Evolutionary conservation across 495 filamentous ascomycete species (phyloP).

Genomic region (Neurospora sp.): DNA sequence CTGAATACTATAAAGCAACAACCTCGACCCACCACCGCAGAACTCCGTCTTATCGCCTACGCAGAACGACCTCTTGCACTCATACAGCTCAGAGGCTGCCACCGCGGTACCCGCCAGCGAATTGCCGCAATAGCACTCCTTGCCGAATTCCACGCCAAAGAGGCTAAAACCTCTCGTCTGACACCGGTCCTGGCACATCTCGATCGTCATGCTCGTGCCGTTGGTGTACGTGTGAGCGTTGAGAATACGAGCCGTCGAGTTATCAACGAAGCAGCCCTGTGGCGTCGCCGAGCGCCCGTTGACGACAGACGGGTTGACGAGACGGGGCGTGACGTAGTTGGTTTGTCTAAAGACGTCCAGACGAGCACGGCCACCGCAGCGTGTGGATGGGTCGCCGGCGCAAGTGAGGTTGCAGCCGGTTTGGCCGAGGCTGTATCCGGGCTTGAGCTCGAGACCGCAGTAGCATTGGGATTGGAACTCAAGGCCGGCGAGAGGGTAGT

Average conservation of each 20-base stretch:
- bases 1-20: conserved; percentile 10
- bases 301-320: background rate
- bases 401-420: conserved; percentile 24
- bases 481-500: conserved; percentile 28
- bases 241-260: background rate
- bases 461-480: conserved; percentile 34
- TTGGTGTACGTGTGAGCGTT: conserved; percentile 4
- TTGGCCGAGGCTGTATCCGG: conserved; percentile 12
- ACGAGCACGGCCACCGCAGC: conserved; percentile 16
- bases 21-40: conserved; percentile 16
- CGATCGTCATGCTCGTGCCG: conserved; percentile 16
- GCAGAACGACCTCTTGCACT: conserved; percentile 20
- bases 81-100: conserved; percentile 3
- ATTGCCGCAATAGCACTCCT: conserved; percentile 23
- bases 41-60: conserved; percentile 14
- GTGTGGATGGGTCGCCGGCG: conserved; percentile 16
- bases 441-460: conserved; percentile 23
- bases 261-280: conserved; percentile 6
- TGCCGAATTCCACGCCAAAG: conserved; percentile 21
- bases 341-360: conserved; percentile 15
- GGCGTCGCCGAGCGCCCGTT: background rate
- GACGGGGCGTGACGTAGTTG: conserved; percentile 3
- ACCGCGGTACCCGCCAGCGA: background rate
- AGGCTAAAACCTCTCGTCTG: conserved; percentile 6
- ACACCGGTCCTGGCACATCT: conserved; percentile 25